Conservation (phyloP, 139 green algal genomes). For the Parachlorella kessleri region DNA sequence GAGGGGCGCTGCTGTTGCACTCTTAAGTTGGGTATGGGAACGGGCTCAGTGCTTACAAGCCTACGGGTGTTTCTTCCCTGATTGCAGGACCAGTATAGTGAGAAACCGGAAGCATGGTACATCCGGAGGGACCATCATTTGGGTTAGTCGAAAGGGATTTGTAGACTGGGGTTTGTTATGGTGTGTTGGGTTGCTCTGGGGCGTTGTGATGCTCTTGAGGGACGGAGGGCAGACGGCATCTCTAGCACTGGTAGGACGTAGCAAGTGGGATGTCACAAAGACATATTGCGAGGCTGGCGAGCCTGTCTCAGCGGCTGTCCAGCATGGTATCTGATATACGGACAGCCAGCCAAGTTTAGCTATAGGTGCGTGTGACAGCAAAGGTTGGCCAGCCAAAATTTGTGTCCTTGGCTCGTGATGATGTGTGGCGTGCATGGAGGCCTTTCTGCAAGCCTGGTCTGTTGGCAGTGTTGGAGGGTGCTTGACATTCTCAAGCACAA, state of each 20-base stretch:
- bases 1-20: background rate
- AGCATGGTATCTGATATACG: too few species aligned
- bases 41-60: background rate
- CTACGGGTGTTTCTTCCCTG: background rate
- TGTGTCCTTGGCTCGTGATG: background rate
- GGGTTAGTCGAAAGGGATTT: too few species aligned
- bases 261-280: background rate
- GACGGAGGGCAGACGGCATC: background rate
- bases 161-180: too few species aligned
- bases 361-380: too few species aligned
- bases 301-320: background rate
- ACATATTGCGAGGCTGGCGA: background rate
- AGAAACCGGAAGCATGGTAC: conserved; percentile 24
- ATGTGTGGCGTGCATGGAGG: background rate
- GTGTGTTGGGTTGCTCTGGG: background rate
- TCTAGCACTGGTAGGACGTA: background rate
- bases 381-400: background rate
- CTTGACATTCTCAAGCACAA: background rate
- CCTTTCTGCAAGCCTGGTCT: background rate
- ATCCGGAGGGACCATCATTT: conserved; percentile 20
- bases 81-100: conserved; percentile 7
- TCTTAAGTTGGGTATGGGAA: background rate
- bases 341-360: too few species aligned
- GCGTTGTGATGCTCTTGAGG: background rate
- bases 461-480: background rate